A percentile compares a stretch with the other conserved stretches of the same genome.
These are phyloP conservation scores for Cephalotrichum gorgonifer DNA, from an alignment of 2,329 filamentous ascomycete species.

Conservation along the genomic window DNA sequence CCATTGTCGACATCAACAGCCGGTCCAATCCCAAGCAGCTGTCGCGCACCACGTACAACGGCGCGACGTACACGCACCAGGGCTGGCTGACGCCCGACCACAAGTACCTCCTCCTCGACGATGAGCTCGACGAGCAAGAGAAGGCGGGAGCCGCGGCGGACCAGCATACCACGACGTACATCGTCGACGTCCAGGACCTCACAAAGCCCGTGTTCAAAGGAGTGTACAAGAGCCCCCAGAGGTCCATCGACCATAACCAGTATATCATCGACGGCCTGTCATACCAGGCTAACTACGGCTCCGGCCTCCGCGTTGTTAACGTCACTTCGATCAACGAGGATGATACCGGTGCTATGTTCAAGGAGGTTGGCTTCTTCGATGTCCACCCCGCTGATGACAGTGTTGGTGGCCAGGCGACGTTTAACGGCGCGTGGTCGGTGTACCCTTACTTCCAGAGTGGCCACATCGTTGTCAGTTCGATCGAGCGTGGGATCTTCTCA, in stretches of 20 bases:
- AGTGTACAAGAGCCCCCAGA: conserved; percentile 24
- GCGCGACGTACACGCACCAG: conserved; percentile 32
- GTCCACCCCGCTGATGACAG: conserved; percentile 34
- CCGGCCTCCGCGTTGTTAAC: conserved; percentile 30
- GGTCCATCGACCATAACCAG: conserved; percentile 34
- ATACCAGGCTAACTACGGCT: conserved; percentile 36
- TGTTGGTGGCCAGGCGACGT: conserved; percentile 21
- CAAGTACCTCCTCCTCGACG: conserved; percentile 36
- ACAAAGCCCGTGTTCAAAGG: conserved; percentile 26
- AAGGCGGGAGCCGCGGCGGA: conserved; percentile 20
- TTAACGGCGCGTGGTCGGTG: conserved; percentile 33
- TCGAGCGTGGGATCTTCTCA: conserved; percentile 35
- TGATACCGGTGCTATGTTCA: conserved; percentile 25
- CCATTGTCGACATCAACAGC: conserved; percentile 35
- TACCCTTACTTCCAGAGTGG: conserved; percentile 36
- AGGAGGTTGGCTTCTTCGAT: conserved; percentile 35
- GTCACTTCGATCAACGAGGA: conserved; percentile 20
- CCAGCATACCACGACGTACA: conserved; percentile 36
- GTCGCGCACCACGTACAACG: conserved; percentile 41
- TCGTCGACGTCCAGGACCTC: conserved; percentile 33
- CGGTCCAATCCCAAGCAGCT: conserved; percentile 32
- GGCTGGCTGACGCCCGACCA: conserved; percentile 35
- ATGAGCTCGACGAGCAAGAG: conserved; percentile 41
- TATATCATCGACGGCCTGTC: conserved; percentile 28
- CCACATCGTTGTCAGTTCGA: conserved; percentile 34